phyloP scores from a whole-genome alignment of 306 rosid genomes.

The Cicer yamashitae region DNA sequence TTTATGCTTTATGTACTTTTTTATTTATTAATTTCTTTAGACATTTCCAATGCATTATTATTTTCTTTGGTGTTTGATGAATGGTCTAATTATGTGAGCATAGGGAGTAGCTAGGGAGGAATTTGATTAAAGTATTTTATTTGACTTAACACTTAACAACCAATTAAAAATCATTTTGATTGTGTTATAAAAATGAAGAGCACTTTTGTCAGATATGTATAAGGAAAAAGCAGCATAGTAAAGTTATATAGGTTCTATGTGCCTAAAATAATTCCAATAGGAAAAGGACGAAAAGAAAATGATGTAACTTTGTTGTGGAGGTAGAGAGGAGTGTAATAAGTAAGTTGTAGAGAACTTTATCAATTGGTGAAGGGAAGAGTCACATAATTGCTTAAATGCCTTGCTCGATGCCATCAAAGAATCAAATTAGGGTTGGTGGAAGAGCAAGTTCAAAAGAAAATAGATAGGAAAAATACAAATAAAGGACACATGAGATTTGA shows the following conservation, averaged over 20 bases:
- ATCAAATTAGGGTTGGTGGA: slow-evolving; percentile 20
- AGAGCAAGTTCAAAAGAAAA: too few species aligned
- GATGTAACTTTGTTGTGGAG: slow-evolving; percentile 52
- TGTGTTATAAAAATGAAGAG: slow-evolving; percentile 53
- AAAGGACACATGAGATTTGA: too few species aligned
- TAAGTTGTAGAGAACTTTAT: slow-evolving; percentile 49
- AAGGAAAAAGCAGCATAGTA: slow-evolving; percentile 42
- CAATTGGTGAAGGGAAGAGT: slow-evolving; percentile 47
- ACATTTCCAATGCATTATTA: slow-evolving; percentile 16
- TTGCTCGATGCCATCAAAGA: slow-evolving; percentile 34
- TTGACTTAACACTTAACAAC: slow-evolving; percentile 49
- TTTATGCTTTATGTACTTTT: slow-evolving; percentile 29
- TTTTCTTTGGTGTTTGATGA: slow-evolving; percentile 39
- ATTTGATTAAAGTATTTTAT: slow-evolving; percentile 48
- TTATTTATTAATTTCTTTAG: background rate
- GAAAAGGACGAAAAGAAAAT: slow-evolving; percentile 66
- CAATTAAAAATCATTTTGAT: slow-evolving; percentile 47
- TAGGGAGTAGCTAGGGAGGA: slow-evolving; percentile 19
- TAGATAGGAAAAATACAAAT: too few species aligned
- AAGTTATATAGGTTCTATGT: slow-evolving; percentile 49
- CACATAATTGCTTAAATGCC: slow-evolving; percentile 50
- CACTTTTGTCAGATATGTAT: slow-evolving; percentile 54
- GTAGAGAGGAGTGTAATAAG: slow-evolving; percentile 26
- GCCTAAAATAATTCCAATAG: slow-evolving; percentile 58
- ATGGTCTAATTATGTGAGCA: slow-evolving; percentile 34